Conservation (phyloP, 179 eudicot species). For the Drosera spatulata region DNA sequence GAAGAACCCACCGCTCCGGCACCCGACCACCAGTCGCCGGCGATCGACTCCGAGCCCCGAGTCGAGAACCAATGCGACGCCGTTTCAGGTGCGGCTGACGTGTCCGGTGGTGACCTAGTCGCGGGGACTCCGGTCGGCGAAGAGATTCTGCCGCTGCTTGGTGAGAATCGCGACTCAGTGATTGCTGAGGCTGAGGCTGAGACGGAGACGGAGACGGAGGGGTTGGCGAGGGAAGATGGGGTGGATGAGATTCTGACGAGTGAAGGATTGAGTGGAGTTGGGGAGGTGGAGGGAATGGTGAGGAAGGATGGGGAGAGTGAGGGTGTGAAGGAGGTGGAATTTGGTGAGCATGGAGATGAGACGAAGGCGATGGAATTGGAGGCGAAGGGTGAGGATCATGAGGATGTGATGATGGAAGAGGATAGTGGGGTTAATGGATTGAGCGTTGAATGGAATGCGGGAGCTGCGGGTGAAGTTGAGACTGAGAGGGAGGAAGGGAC, state of each 20-base stretch:
- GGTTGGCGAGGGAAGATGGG: too few species aligned
- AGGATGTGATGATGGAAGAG: conserved; percentile 2
- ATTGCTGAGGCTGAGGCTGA: neutral
- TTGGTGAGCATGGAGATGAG: neutral
- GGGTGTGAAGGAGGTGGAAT: neutral
- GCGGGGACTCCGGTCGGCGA: too few species aligned
- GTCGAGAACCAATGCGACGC: too few species aligned
- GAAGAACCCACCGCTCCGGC: too few species aligned
- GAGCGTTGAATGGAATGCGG: neutral
- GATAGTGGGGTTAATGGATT: neutral
- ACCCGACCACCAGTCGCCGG: too few species aligned
- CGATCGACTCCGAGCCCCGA: too few species aligned
- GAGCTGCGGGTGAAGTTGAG: conserved; percentile 1
- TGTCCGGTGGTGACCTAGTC: too few species aligned
- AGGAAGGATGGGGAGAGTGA: conserved; percentile 3
- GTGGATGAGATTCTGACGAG: neutral
- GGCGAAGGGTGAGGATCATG: neutral
- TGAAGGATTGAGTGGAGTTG: neutral
- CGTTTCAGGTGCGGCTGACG: too few species aligned
- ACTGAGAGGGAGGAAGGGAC: neutral
- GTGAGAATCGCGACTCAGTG: too few species aligned
- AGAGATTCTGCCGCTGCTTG: too few species aligned
- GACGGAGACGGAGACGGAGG: neutral
- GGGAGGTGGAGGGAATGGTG: neutral
- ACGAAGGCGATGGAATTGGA: conserved; percentile 2